Base-by-base conservation (phyloP, 805 yeast genomes). In the Wickerhamiella musiphila region DNA sequence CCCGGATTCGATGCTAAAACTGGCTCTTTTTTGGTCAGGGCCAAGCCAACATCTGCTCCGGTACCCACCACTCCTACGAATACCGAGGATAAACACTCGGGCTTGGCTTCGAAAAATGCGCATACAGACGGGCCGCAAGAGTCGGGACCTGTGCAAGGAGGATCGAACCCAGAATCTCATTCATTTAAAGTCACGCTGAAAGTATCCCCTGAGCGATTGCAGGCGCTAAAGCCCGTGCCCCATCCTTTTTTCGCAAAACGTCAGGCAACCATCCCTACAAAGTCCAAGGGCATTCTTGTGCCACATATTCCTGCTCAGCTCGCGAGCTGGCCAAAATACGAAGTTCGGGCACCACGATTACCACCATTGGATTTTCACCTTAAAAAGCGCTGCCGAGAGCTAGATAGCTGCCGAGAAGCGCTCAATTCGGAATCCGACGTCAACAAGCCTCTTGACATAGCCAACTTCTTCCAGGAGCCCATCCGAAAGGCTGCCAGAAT, bases 241-340 rank as follows among this genome's bases (percentile, higher is more conserved):
- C 42, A 42, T 15, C 26, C 42, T 6, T 44, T 44, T 25, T 44
- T 44, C 28, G 38, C 40, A 2, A 37, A 42, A 20, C 38, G 44
- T 5, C 22, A 19, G n/a, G 18, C 36, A 2, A 15, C 39, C 4
- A 18, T 17, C 2, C 32, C 36, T 5, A 18, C 23, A 3, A 27
- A 22, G 15, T 17, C 13, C 4, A 9, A 22, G 19, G 5, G 3
- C 12, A 18, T n/a, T 5, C 24, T 13, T 11, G 26, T 17, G 5
- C 23, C 24, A 15, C 26, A 18, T 5, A 23, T 18, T 26, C 28
- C 24, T n/a, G 13, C 28, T 15, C 18, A 23, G 14, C 18, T n/a
- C 9, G 30, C 31, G 17, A 12, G 22, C 10, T 35, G 21, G 26
- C 31, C 30, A 6, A 22, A 15, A n/a, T 13, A 14, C 13, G 28